Evolutionary conservation across 1,284 basidiomycete species (phyloP).

Genomic region (Cystobasidium sp.): DNA sequence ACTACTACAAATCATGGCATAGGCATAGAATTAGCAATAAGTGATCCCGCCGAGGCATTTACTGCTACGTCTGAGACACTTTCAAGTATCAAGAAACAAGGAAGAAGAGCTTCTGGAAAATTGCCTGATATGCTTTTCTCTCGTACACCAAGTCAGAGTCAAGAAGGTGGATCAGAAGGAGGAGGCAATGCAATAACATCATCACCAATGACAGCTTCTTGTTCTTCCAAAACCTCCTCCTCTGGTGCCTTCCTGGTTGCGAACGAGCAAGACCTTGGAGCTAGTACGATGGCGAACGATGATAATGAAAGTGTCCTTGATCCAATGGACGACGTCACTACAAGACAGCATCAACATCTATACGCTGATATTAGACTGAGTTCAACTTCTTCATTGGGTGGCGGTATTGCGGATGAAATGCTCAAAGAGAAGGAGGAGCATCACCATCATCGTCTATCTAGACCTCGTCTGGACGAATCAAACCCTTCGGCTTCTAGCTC

Average conservation of each 20-base stretch:
- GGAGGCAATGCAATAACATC: too few species aligned
- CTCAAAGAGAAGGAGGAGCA: not conserved
- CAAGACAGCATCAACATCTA: not conserved
- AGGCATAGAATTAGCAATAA: not conserved
- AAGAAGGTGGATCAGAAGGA: too few species aligned
- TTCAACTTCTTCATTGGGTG: not conserved
- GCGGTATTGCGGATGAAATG: not conserved
- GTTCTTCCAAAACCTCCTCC: not conserved
- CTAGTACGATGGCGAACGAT: not conserved
- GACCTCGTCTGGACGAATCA: not conserved
- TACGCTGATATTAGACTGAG: conserved; percentile 9
- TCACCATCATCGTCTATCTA: too few species aligned
- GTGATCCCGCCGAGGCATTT: not conserved
- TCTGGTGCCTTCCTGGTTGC: not conserved
- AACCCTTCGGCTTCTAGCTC: conserved; percentile 2
- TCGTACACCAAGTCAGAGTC: not conserved
- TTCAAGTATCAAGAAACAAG: not conserved
- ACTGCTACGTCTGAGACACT: not conserved
- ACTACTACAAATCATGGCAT: too few species aligned
- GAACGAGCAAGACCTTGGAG: not conserved
- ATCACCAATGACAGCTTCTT: too few species aligned
- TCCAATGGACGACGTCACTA: conserved; percentile 13
- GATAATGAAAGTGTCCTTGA: conserved; percentile 28
- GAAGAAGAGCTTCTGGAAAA: conserved; percentile 19
- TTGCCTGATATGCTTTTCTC: conserved; percentile 34